A percentile compares a stretch with the other conserved stretches of the same genome.
Evolutionary conservation across 179 eudicot species (phyloP).

Genomic region (Beta macrorhiza): DNA sequence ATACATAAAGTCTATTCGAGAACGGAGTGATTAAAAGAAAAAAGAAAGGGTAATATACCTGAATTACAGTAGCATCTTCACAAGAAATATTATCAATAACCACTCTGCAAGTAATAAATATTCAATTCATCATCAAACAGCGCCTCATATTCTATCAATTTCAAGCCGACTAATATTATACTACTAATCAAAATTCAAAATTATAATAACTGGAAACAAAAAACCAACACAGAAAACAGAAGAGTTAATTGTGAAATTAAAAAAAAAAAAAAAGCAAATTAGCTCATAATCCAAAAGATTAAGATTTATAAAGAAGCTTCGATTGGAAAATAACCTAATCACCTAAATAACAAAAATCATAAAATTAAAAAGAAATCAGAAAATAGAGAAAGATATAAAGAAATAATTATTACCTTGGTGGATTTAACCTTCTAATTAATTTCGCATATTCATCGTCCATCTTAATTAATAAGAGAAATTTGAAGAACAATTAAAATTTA

Average conservation of each 20-base stretch:
- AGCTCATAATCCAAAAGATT: neutral
- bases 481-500: neutral
- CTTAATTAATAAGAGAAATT: neutral
- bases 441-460: conserved; percentile 78
- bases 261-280: neutral
- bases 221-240: neutral
- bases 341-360: neutral
- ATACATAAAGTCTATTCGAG: no score
- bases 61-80: conserved; percentile 73
- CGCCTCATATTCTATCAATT: neutral
- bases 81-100: conserved; percentile 69
- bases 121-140: neutral
- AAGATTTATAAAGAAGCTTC: no score
- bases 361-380: neutral
- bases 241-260: neutral
- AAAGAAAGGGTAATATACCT: conserved; percentile 37
- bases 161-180: neutral
- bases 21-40: no score
- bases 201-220: neutral
- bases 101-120: conserved; percentile 52
- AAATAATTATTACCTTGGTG: conserved; percentile 52
- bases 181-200: no score
- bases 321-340: no score
- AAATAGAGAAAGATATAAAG: neutral
- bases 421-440: conserved; percentile 71